Evolutionary conservation across 2,329 filamentous ascomycete species (phyloP).

Genomic region (Neofusicoccum umdonicola): DNA sequence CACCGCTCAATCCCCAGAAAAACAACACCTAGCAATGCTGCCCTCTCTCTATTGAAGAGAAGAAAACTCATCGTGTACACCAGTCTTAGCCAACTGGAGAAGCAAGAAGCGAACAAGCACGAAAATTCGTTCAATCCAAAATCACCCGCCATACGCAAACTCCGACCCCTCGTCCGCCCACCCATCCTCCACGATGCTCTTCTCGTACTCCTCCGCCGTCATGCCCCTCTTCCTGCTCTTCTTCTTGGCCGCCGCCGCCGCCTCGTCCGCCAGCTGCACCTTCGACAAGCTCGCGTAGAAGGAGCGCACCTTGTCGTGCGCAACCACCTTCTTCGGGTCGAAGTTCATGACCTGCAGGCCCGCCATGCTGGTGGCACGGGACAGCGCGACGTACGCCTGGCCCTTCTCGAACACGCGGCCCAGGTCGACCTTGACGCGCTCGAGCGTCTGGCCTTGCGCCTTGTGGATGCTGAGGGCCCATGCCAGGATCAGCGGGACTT

Average conservation of each 20-base stretch:
- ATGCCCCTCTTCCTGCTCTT: constrained; percentile 16
- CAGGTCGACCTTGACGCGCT: constrained; percentile 91
- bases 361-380: constrained; percentile 81
- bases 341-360: constrained; percentile 88
- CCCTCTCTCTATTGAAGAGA: too few relatives aligned
- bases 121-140: background rate
- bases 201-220: constrained; percentile 31
- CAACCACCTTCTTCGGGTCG: constrained; percentile 88
- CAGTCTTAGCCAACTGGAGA: too few relatives aligned
- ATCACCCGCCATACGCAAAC: constrained; percentile 4
- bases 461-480: constrained; percentile 99
- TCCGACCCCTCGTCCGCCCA: constrained; percentile 19
- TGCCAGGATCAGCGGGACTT: constrained; percentile 80
- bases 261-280: constrained; percentile 51
- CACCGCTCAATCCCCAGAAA: too few relatives aligned
- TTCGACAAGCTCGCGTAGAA: constrained; percentile 84
- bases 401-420: constrained; percentile 94
- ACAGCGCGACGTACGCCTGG: constrained; percentile 94
- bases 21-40: too few relatives aligned
- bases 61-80: too few relatives aligned
- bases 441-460: constrained; percentile 90
- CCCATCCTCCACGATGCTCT: constrained; percentile 24
- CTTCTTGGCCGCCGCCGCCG: constrained; percentile 27
- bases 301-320: constrained; percentile 77
- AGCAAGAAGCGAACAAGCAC: background rate